These are phyloP conservation scores for Penicillium lividum DNA, from an alignment of 495 filamentous ascomycete species.

Conservation along the genomic window DNA sequence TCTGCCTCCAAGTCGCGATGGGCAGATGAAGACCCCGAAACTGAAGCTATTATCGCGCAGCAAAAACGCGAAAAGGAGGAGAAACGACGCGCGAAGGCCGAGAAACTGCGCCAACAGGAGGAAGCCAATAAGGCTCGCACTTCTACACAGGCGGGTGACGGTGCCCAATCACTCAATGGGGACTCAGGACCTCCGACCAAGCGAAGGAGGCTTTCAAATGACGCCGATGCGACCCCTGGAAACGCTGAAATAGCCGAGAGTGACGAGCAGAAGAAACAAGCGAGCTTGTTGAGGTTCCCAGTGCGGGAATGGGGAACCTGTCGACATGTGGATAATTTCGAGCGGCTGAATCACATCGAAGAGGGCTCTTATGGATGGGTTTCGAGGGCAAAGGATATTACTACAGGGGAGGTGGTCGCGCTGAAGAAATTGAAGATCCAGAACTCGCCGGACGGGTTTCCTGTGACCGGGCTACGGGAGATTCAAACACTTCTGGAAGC, in stretches of 20 bases:
- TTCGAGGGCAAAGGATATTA: slow-evolving; percentile 75
- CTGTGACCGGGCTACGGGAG: slow-evolving; percentile 89
- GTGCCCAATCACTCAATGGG: slow-evolving; percentile 21
- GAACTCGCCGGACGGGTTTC: slow-evolving; percentile 78
- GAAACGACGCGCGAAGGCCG: slow-evolving; percentile 82
- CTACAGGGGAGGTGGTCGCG: slow-evolving; percentile 84
- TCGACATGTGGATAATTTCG: slow-evolving; percentile 84
- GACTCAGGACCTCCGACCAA: slow-evolving; percentile 41
- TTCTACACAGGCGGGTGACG: slow-evolving; percentile 20
- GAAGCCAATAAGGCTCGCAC: slow-evolving; percentile 45
- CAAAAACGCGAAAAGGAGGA: slow-evolving; percentile 86
- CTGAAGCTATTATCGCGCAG: slow-evolving; percentile 68
- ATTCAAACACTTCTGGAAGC: slow-evolving; percentile 70
- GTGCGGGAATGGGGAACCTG: slow-evolving; percentile 69
- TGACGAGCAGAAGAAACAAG: slow-evolving; percentile 25
- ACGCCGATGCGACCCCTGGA: slow-evolving; percentile 30
- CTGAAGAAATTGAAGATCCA: slow-evolving; percentile 96
- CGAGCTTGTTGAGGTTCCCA: slow-evolving; percentile 69
- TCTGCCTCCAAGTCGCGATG: slow-evolving; percentile 76
- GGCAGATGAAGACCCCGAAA: slow-evolving; percentile 73
- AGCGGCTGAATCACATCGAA: slow-evolving; percentile 93
- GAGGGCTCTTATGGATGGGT: slow-evolving; percentile 97
- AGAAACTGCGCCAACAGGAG: slow-evolving; percentile 75
- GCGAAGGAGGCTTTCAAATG: slow-evolving; percentile 49
- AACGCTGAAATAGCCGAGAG: slow-evolving; percentile 32